Evolutionary conservation across 352 stramenopile species (phyloP).

Genomic region (Pythium volutum): DNA sequence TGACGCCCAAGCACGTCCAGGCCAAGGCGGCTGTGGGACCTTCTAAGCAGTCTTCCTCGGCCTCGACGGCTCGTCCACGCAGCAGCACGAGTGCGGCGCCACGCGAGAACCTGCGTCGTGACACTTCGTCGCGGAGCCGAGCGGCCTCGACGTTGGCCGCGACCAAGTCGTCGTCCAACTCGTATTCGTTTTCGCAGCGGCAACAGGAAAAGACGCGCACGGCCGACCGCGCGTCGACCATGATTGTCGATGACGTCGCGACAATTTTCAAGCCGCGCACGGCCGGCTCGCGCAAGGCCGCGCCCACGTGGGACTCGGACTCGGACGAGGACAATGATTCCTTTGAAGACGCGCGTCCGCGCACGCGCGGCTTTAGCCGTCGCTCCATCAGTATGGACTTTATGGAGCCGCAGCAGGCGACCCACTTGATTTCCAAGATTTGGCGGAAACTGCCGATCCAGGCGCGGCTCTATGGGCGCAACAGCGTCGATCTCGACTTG

Average conservation of each 20-base stretch:
- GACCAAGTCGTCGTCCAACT: conserved; percentile 11
- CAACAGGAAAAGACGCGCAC: conserved; percentile 25
- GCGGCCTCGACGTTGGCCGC: background rate
- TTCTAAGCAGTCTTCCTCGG: background rate
- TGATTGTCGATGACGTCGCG: conserved; percentile 45
- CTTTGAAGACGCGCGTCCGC: conserved; percentile 58
- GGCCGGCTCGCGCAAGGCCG: conserved; percentile 3
- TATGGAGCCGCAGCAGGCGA: conserved; percentile 63
- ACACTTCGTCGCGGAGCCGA: conserved; percentile 12
- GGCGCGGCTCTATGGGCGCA: conserved; percentile 38
- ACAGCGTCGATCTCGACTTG: conserved; percentile 29
- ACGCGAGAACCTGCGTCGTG: conserved; percentile 4
- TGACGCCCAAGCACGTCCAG: no score
- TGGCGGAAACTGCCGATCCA: conserved; percentile 80
- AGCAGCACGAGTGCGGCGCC: conserved; percentile 19
- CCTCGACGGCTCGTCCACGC: conserved; percentile 2
- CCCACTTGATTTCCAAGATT: conserved; percentile 75
- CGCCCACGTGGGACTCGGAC: conserved; percentile 52
- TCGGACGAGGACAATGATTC: conserved; percentile 49
- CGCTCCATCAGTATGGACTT: conserved; percentile 78
- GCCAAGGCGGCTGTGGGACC: no score
- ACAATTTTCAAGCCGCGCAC: conserved; percentile 46
- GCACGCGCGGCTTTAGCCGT: conserved; percentile 49
- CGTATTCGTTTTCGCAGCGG: conserved; percentile 25
- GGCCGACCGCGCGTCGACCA: conserved; percentile 25